These are phyloP conservation scores for Lathyrus oleraceus DNA, from an alignment of 306 rosid genomes.

Conservation along the genomic window DNA sequence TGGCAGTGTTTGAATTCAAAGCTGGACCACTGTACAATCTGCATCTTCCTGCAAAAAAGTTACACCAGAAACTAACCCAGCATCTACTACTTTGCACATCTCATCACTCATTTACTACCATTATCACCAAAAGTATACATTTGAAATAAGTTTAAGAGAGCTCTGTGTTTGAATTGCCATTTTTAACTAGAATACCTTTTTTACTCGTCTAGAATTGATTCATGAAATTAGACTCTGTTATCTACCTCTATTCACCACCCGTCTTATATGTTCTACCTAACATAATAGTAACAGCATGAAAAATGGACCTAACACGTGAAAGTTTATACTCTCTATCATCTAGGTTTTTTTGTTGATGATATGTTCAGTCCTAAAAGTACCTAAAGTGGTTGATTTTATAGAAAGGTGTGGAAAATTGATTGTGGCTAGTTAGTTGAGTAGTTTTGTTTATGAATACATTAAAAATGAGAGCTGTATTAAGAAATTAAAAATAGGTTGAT, in stretches of 20 bases:
- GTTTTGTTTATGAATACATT: no score
- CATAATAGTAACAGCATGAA: neutral
- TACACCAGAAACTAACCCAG: neutral
- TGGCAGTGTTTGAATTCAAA: neutral
- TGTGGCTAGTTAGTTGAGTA: no score
- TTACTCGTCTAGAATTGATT: neutral
- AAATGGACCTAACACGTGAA: neutral
- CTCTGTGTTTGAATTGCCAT: neutral
- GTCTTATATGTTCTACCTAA: neutral
- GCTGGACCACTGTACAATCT: neutral
- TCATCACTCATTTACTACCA: neutral
- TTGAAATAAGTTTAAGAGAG: neutral
- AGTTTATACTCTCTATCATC: neutral
- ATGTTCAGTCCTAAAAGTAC: no score
- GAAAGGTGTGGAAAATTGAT: no score
- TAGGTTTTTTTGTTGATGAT: no score
- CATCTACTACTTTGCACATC: neutral
- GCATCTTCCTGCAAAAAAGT: neutral
- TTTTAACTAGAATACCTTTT: neutral
- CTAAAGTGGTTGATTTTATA: no score
- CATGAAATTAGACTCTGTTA: neutral
- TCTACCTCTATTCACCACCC: neutral
- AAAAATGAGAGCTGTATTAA: no score
- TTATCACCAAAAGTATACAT: neutral
- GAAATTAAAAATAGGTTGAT: no score